A percentile compares a stretch with the other conserved stretches of the same genome.
These are phyloP conservation scores for Blastomyces percursus DNA, from an alignment of 2,329 filamentous ascomycete species.

Conservation along the genomic window DNA sequence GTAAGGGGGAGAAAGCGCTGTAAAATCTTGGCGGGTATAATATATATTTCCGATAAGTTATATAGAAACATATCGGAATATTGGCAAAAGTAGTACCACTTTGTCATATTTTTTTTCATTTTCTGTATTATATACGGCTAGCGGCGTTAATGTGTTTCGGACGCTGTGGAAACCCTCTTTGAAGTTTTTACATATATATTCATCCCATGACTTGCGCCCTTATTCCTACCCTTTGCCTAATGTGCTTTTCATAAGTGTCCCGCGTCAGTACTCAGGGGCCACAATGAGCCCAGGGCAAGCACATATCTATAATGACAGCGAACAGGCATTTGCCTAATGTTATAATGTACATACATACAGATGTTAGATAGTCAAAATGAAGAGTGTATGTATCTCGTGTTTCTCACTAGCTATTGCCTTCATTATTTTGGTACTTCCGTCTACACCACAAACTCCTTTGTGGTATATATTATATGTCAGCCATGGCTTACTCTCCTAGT, in stretches of 20 bases:
- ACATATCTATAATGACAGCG: not conserved
- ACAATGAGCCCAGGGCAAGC: not conserved
- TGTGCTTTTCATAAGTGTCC: not conserved
- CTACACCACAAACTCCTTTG: not conserved
- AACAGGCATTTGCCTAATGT: not conserved
- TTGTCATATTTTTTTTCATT: not conserved
- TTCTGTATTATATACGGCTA: not conserved
- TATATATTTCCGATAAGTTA: not conserved
- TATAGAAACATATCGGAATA: not conserved
- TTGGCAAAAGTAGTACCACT: not conserved
- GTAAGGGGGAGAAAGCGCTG: not conserved
- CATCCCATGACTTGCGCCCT: not conserved
- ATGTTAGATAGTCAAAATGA: not conserved
- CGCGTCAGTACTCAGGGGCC: too few species aligned
- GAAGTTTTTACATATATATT: not conserved
- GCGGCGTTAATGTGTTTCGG: not conserved
- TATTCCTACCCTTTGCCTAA: not conserved
- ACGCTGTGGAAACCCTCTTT: not conserved
- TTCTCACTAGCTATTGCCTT: not conserved
- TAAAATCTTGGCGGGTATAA: not conserved
- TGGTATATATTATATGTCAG: too few species aligned
- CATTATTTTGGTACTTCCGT: not conserved
- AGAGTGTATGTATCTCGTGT: not conserved
- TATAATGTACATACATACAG: not conserved
- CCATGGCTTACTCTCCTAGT: too few species aligned